Base-by-base conservation (phyloP, 2,329 filamentous ascomycete species). In the Pseudogymnoascus sp. region DNA sequence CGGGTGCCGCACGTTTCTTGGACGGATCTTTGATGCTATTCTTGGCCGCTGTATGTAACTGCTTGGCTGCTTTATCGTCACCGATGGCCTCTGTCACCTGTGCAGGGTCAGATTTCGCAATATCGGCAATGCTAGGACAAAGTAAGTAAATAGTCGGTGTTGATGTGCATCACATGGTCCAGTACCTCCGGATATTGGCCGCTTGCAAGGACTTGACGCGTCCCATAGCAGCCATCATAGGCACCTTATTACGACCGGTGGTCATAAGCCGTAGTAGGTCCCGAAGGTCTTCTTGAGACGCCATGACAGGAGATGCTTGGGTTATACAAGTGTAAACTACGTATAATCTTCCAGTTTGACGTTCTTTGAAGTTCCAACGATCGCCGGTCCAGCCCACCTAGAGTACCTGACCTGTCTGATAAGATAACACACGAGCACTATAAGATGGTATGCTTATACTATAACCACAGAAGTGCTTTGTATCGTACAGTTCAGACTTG, bases 231-330 rank as follows among this genome's bases (percentile, higher is more conserved):
- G 80, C 79, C 73, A 86, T 77, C 75, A 86, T 83, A 3, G 83
- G 76, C 62, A 84, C 74, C 69, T 84, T 86, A 62, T 83, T 81
- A 18, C 72, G 70, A 7, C 72, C 72, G 57, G 80, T 78, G 3
- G 82, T 86, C 68, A 87, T 75, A 63, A 86, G 77, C 57, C 83
- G 83, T 62, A 87, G 76, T 14, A 87, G 78, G 69, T 85, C 84
- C 68, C 86, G 83, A 21, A 87, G 73, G 67, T 87, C 84, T 65
- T 83, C 79, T 66, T 85, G 82, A 1, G 80, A 77, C 6, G 81
- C 78, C 83, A 85, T 85, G 7, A 26, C 14, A 14, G n/a, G 51
- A 34, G 16, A 14, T 57, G 2, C 51, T 21, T 34, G n/a, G 16
- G 16, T 4, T 57, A 8, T 57, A 21, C 51, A 57, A 36, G 51